Evolutionary conservation across 352 stramenopile species (phyloP).

Genomic region (Pythium rhizo-oryzae): DNA sequence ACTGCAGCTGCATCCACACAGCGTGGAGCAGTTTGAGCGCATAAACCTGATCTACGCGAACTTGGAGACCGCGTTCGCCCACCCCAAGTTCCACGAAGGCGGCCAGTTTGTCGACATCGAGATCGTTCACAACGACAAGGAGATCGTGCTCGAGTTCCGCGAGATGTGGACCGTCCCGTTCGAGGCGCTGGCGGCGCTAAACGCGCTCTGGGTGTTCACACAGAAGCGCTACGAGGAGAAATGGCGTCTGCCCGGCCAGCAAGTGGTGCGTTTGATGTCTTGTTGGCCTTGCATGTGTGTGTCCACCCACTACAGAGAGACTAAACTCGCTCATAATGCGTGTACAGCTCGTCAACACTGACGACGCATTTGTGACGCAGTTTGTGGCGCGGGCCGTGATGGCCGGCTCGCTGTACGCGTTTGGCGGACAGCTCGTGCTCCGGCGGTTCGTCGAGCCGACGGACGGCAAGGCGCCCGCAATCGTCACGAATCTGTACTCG

Average conservation of each 20-base stretch:
- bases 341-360: not conserved
- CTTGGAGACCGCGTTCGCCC: constrained; percentile 5
- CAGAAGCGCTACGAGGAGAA: constrained; percentile 20
- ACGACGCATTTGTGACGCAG: constrained; percentile 6
- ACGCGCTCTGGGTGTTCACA: constrained; percentile 16
- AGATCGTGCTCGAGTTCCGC: constrained; percentile 21
- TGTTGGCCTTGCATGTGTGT: not conserved
- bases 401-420: not conserved
- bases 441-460: not conserved
- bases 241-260: not conserved
- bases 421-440: constrained; percentile 3
- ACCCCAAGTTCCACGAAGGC: constrained; percentile 24
- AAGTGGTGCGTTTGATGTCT: constrained; percentile 6
- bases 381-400: not conserved
- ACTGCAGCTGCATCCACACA: not conserved
- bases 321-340: not conserved
- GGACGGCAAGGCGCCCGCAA: not conserved
- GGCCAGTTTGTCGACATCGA: constrained; percentile 26
- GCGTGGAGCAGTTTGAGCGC: constrained; percentile 8
- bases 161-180: constrained; percentile 24
- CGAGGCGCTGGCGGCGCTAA: constrained; percentile 6
- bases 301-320: not conserved
- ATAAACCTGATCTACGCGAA: constrained; percentile 8
- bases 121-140: constrained; percentile 4
- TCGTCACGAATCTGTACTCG: not conserved